Conservation (phyloP, 73 alveolate genomes). For the Halteria grandinella region DNA sequence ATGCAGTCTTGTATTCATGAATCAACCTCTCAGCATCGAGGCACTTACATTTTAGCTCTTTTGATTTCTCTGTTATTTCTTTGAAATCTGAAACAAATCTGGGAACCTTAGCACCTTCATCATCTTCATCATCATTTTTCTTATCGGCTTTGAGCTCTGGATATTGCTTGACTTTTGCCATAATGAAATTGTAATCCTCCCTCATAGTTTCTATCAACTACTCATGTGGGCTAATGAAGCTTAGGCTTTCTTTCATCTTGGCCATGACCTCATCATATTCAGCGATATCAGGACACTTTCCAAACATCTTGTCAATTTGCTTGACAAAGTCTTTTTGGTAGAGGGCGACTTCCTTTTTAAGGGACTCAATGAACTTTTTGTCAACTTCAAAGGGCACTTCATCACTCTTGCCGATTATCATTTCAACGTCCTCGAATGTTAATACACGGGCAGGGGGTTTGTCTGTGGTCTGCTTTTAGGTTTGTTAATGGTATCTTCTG, state of each 20-base stretch:
- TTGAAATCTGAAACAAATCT: not conserved
- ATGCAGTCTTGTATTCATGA: constrained; percentile 5
- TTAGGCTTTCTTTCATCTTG: constrained; percentile 1
- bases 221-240: constrained; percentile 8
- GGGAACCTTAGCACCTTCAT: constrained; percentile 4
- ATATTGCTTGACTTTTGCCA: not conserved
- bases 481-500: too few species aligned
- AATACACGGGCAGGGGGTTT: too few species aligned
- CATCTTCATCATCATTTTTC: not conserved
- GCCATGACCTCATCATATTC: not conserved
- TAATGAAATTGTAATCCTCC: constrained; percentile 12
- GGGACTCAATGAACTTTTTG: not conserved
- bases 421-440: too few species aligned
- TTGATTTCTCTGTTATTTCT: not conserved
- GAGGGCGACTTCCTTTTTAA: not conserved
- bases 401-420: not conserved
- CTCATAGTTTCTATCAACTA: constrained; percentile 5
- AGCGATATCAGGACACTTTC: not conserved
- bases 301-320: not conserved
- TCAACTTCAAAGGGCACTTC: constrained; percentile 9
- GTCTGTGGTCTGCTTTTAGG: too few species aligned
- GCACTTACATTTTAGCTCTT: constrained; percentile 1
- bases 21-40: not conserved
- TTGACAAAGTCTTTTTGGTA: not conserved
- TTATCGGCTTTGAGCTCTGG: not conserved